Conservation (phyloP, 176 grass and related monocot species). For the Oryza glumipatula region DNA sequence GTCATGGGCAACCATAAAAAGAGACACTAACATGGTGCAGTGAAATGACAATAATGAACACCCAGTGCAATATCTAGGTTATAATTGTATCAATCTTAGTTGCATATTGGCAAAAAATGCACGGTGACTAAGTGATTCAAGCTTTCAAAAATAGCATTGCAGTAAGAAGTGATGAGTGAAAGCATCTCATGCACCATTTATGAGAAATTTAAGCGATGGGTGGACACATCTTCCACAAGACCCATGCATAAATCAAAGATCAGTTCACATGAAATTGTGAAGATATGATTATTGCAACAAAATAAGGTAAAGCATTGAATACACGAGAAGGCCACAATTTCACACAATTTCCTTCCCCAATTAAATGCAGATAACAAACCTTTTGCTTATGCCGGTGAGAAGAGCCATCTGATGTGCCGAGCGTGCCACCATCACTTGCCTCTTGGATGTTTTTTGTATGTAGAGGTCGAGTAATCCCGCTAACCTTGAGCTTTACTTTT, state of each 20-base stretch:
- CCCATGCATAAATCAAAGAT: not conserved
- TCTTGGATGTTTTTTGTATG: slow-evolving; percentile 54
- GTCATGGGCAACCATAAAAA: slow-evolving; percentile 22
- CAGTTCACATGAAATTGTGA: not conserved
- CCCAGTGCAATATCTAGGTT: not conserved
- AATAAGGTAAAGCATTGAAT: not conserved
- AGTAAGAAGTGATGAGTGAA: slow-evolving; percentile 14
- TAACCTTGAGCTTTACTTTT: slow-evolving; percentile 86
- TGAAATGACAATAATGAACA: slow-evolving; percentile 14
- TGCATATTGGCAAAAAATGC: not conserved
- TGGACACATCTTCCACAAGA: not conserved
- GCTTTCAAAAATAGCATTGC: slow-evolving; percentile 18
- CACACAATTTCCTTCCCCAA: not conserved
- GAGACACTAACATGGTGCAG: slow-evolving; percentile 8
- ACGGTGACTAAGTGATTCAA: not conserved
- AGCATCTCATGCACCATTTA: slow-evolving; percentile 5
- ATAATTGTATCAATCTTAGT: not conserved
- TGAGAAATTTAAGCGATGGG: not conserved
- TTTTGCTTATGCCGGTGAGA: slow-evolving; percentile 57
- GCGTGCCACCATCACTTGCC: slow-evolving; percentile 13
- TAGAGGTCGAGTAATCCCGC: slow-evolving; percentile 61
- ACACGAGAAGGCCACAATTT: not conserved
- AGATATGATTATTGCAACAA: not conserved
- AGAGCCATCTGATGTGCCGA: slow-evolving; percentile 31
- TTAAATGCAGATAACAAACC: slow-evolving; percentile 54